Conservation (phyloP, 129 eudicot species). For the Helianthus tuberosus region DNA sequence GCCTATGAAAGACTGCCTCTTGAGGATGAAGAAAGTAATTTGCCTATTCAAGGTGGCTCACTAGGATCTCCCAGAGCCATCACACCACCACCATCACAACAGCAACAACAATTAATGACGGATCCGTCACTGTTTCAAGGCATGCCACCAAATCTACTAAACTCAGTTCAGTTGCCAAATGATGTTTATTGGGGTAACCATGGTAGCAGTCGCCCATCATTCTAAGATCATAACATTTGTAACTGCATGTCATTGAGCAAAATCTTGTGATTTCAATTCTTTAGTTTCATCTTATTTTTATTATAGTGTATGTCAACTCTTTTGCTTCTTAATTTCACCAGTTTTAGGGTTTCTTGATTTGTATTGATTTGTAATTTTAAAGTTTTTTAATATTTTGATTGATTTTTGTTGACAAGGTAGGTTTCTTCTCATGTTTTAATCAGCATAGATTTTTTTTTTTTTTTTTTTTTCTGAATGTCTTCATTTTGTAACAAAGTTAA, state of each 20-base stretch:
- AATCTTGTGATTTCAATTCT: not conserved
- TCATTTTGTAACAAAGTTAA: no score
- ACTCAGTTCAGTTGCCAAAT: conserved; percentile 9
- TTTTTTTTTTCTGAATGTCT: not conserved
- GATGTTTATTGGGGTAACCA: conserved; percentile 19
- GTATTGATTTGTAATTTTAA: conserved; percentile 1
- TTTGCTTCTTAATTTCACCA: not conserved
- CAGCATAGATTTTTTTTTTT: not conserved
- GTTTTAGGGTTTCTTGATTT: conserved; percentile 16
- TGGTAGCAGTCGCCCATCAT: conserved; percentile 9
- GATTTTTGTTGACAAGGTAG: conserved; percentile 14
- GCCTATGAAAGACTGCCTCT: conserved; percentile 13
- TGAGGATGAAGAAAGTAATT: not conserved
- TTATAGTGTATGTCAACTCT: not conserved
- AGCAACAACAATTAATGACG: not conserved
- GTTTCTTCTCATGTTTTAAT: not conserved
- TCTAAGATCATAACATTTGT: not conserved
- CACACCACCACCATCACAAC: not conserved
- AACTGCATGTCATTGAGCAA: not conserved
- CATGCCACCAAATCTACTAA: not conserved
- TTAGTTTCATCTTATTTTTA: not conserved
- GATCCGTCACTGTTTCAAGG: conserved; percentile 15
- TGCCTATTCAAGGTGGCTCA: not conserved
- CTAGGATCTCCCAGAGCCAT: conserved; percentile 14
- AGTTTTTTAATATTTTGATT: conserved; percentile 15